These are phyloP conservation scores for Colletotrichum horii DNA, from an alignment of 2,329 filamentous ascomycete genomes.

Conservation along the genomic window DNA sequence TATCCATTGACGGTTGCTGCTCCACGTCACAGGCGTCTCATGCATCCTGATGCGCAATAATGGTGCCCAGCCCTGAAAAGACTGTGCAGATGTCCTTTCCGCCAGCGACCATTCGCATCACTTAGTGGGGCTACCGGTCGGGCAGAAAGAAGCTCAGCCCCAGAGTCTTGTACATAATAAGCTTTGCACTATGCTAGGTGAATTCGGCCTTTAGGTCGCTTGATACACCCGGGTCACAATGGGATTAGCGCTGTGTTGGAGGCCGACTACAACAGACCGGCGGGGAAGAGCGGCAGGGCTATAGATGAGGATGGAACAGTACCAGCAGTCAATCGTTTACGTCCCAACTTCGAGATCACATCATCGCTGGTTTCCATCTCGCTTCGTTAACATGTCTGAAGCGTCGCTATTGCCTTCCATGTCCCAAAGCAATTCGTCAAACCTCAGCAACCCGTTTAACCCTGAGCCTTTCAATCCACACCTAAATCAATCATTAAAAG, in stretches of 20 bases:
- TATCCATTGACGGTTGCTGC: neutral
- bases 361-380: neutral
- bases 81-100: neutral
- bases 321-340: neutral
- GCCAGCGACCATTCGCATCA: neutral
- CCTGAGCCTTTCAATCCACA: neutral
- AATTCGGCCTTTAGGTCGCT: neutral
- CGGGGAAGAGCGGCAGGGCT: neutral
- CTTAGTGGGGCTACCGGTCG: neutral
- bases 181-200: neutral
- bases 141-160: neutral
- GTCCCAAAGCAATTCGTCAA: neutral
- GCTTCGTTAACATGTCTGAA: neutral
- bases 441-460: neutral
- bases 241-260: neutral
- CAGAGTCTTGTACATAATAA: neutral
- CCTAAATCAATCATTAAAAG: neutral
- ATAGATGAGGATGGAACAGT: neutral
- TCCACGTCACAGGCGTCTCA: neutral
- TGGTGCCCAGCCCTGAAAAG: neutral
- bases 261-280: neutral
- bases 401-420: neutral
- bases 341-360: neutral
- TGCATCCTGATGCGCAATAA: neutral
- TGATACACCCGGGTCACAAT: neutral